Evolutionary conservation across 371 early-diverging fungal species (phyloP), one percentile per base, ranked within the genome.

Genomic region (Choanephora cucurbitarum): DNA sequence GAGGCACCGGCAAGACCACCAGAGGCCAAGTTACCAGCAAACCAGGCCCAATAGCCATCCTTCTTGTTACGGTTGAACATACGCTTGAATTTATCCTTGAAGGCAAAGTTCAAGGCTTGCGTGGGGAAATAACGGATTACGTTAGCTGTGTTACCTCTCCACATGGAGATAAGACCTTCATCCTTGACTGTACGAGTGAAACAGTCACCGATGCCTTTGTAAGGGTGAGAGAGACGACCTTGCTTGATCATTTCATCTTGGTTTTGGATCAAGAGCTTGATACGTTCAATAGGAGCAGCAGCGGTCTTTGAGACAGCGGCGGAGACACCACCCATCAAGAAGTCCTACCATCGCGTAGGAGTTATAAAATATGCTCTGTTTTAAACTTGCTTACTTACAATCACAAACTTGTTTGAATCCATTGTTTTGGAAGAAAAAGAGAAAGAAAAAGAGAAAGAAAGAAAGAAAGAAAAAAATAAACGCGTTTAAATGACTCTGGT

Each of bases 241-340:
- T 72, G 64, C 73, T 85, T 88, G 73, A 88, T 75, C 82, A 89
- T 80, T 67, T 87, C 88, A 63, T 87, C 88, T 64, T 89, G 89
- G 71, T 84, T 87, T 72, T 89, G 90, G 67, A 92, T 81, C 57
- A 91, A 73, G 42, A 91, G 78, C 82, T 92, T 92, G 68, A 91
- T 87, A 66, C 92, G 87, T 73, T 92, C 91, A 60, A 90, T 84
- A 58, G 91, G 91, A 43, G 91, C 91, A 59, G 91, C 91, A 65
- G 90, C 90, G 55, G 93, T 92, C 85, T 93, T 93, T 79, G 93
- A 92, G 73, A 92, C 90, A 64, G 89, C 93, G 62, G 91, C 93
- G 34, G 92, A 90, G 62, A 91, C 83, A 80, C 92, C 91, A 72
- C 92, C 91, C 79, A 78, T 75, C 49, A 79, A 52, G 55, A 82